Conservation (phyloP, 768 basidiomycete genomes). For the Boletus subcaerulescens region DNA sequence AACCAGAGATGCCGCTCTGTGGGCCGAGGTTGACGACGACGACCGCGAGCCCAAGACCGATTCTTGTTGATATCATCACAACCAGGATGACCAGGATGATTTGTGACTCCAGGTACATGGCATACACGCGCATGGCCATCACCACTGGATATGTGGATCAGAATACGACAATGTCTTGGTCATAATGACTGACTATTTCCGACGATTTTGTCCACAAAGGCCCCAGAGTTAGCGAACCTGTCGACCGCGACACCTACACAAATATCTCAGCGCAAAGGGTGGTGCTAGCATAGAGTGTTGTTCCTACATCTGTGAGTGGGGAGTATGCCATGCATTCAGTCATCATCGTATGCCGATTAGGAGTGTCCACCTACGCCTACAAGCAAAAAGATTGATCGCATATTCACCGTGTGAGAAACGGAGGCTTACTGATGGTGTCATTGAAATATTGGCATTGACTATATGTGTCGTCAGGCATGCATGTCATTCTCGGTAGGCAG, state of each 20-base stretch:
- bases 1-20: slow-evolving; percentile 16
- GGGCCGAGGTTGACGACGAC: slow-evolving; percentile 12
- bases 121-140: slow-evolving; percentile 19
- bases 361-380: slow-evolving; percentile 8
- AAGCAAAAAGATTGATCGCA: background rate
- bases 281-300: background rate
- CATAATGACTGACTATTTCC: slow-evolving; percentile 7
- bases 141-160: slow-evolving; percentile 3
- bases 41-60: slow-evolving; percentile 9
- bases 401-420: background rate
- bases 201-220: slow-evolving; percentile 6
- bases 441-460: slow-evolving; percentile 20
- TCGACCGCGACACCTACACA: slow-evolving; percentile 8
- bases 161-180: background rate
- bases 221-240: slow-evolving; percentile 13
- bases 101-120: slow-evolving; percentile 20
- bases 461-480: background rate
- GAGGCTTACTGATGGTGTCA: slow-evolving; percentile 13
- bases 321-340: background rate
- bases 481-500: background rate
- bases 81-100: slow-evolving; percentile 6
- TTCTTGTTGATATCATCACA: slow-evolving; percentile 1
- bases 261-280: background rate
- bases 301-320: slow-evolving; percentile 6
- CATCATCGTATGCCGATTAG: background rate